phyloP scores from a whole-genome alignment of 2,329 filamentous ascomycete species.

The Colletotrichum endophyticum region DNA sequence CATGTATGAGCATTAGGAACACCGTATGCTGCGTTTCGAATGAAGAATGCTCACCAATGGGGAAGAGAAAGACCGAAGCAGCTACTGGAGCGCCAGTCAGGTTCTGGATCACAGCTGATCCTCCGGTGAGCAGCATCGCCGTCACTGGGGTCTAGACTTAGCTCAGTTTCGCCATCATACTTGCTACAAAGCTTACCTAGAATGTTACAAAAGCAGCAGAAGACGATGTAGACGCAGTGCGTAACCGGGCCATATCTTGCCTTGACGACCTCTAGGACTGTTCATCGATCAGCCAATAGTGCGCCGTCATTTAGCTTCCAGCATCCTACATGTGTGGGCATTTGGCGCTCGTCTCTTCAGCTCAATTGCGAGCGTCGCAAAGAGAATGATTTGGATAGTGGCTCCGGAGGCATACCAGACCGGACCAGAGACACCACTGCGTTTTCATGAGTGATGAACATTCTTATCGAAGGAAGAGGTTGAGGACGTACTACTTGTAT shows the following conservation, averaged over 20 bases:
- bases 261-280: constrained; percentile 77
- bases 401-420: constrained; percentile 72
- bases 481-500: constrained; percentile 64
- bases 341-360: constrained; percentile 87
- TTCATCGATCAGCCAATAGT: neutral
- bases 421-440: constrained; percentile 60
- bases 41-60: constrained; percentile 61
- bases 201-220: constrained; percentile 80
- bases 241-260: constrained; percentile 76
- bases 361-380: constrained; percentile 89
- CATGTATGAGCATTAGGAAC: neutral
- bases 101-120: constrained; percentile 41
- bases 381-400: constrained; percentile 86
- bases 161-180: neutral
- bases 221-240: constrained; percentile 81
- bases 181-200: constrained; percentile 37
- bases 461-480: accelerated
- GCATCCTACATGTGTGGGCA: constrained; percentile 67
- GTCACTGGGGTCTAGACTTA: constrained; percentile 70
- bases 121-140: constrained; percentile 86
- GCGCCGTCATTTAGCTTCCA: accelerated
- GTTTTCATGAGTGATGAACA: neutral
- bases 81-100: constrained; percentile 58
- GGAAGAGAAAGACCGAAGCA: constrained; percentile 84
- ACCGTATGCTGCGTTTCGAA: no score